A percentile compares a stretch with the other conserved stretches of the same genome.
These are phyloP conservation scores for Helichrysum umbraculigerum DNA, from an alignment of 129 eudicot species.

Conservation along the genomic window DNA sequence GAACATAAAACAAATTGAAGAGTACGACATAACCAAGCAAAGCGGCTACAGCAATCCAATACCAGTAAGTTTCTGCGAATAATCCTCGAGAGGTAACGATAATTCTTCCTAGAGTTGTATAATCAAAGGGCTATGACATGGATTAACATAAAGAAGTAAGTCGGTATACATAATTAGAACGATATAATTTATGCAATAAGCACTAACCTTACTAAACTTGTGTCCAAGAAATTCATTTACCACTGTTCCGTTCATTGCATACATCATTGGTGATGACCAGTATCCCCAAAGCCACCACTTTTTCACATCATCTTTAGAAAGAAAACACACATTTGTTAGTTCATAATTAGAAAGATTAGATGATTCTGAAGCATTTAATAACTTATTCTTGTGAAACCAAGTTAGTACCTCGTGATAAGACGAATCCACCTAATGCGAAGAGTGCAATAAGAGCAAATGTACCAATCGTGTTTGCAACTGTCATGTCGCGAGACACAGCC, in stretches of 20 bases:
- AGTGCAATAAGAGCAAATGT: constrained; percentile 42
- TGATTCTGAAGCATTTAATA: background rate
- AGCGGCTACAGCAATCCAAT: constrained; percentile 73
- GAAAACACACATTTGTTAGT: background rate
- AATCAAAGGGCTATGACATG: constrained; percentile 18
- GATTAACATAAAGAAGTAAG: background rate
- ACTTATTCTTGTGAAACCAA: constrained; percentile 3
- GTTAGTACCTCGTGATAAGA: constrained; percentile 55
- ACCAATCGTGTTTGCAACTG: constrained; percentile 60
- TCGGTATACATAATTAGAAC: background rate
- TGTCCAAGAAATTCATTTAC: constrained; percentile 36
- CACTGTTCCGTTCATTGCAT: constrained; percentile 31
- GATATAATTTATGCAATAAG: background rate
- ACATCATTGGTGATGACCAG: constrained; percentile 38
- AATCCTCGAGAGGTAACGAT: constrained; percentile 39
- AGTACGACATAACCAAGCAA: constrained; percentile 48
- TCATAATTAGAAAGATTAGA: background rate
- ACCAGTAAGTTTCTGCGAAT: constrained; percentile 56
- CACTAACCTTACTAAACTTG: constrained; percentile 22
- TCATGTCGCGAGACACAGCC: constrained; percentile 59
- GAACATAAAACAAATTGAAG: constrained; percentile 41
- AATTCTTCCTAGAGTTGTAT: constrained; percentile 17
- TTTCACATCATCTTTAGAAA: constrained; percentile 21
- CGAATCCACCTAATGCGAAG: constrained; percentile 52
- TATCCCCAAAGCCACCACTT: constrained; percentile 41